Evolutionary conservation across 2,329 filamentous ascomycete genomes (phyloP), one percentile per base, ranked within the genome.

Genomic region (Sordariomycetes sp.): DNA sequence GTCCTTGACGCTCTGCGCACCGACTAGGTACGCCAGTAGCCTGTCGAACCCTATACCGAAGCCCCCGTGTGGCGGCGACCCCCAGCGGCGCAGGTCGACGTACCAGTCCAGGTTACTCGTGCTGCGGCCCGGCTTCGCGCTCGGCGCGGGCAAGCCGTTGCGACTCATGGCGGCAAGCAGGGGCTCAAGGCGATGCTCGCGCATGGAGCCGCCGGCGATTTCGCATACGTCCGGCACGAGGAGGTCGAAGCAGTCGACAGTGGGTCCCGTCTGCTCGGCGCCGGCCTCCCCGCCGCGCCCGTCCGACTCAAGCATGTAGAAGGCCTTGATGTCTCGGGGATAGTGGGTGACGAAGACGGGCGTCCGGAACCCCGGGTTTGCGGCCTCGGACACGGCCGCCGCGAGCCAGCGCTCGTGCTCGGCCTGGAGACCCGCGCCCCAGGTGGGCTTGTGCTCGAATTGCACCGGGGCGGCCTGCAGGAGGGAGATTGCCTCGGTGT

Each of bases 331-430:
- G 54, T 79, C 76, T 63, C 83, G 83, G n/a, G 94, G 94, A 68
- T 97, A 99, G 70, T 97, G 80, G 16, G 92, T 97, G 62, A 99
- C 85, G 69, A 97, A 97, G 52, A 97, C 79, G 8, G 94, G 94
- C 54, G 80, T 74, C 63, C 70, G 70, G 48, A 74, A 74, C 34
- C 75, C 72, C 53, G 73, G 73, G n/a, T 75, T 71, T 55, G 70
- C 61, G 58, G 72, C 68, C 54, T 73, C 75, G 28, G 85, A 85
- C 52, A 93, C 67, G 28, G 75, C 75, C 57, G 82, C 78, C 54
- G 94, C 91, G 58, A 99, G 79, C 69, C 86, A 96, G 68, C 85
- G 90, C 73, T 99, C 94, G 73, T 99, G 94, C 70, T 97, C 93
- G 1, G 92, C 87, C 66, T 94, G 89, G 34, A 99, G 79, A 22